Base-by-base conservation (phyloP, 2,329 filamentous ascomycete species). In the Lecanicillium sp. region DNA sequence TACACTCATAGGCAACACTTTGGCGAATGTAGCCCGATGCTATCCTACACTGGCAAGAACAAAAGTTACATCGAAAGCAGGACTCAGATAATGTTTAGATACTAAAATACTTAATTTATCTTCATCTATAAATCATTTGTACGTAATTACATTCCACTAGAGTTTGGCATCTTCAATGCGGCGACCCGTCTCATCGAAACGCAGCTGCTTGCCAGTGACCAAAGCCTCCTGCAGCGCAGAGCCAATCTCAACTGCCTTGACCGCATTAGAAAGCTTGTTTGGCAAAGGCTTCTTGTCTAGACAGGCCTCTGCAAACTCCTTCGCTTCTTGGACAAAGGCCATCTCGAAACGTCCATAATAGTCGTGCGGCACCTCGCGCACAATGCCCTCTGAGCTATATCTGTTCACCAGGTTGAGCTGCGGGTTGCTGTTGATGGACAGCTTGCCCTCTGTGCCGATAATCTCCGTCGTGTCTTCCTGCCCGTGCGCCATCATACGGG, bases 401-500 rank as follows among this genome's bases (percentile, higher is more conserved):
- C 74, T 62, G 42, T 76, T 69, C 17, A 81, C 69, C 17, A 79
- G 60, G 41, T 73, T 72, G 3, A 56, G 59, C 33, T 62, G 59
- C 5, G 79, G 79, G 46, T 79, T 70, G 6, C 64, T 67, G 49
- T 83, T 83, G 44, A 84, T 65, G 1, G 66, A 60, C 5, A 84
- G 51, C 54, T 82, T 83, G 29, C 79, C 78, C 47, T 71, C 66
- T 2, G 79, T 84, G 11, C 79, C 80, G 39, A 83, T 78, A 45
- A 84, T 72, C 58, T 83, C 78, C 0, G 79, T 81, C 42, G 69
- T 73, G 53, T 84, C 80, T 44, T 81, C 73, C 56, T 84, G 79
- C 1, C 80, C 80, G 0, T 74, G 71, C 0, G 78, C 74, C 72
- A 83, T 84, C 74, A 82, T 84, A 12, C 79, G 66, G 9, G 66